Evolutionary conservation across 345 rosid genomes (phyloP).

Genomic region (Hirschfeldia incana): DNA sequence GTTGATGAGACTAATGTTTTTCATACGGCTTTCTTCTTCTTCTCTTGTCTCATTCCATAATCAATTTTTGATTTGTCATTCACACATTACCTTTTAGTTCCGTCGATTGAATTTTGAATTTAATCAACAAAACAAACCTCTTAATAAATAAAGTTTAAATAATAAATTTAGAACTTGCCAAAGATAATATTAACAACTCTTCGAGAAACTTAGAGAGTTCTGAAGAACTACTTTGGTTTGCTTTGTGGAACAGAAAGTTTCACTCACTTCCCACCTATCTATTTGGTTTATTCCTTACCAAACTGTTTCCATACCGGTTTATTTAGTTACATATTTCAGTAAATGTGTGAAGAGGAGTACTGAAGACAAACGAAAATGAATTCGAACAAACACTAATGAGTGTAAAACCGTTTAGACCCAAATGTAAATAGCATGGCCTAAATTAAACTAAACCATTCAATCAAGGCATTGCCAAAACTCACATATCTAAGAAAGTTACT

Average conservation of each 20-base stretch:
- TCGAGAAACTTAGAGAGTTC: slow-evolving; percentile 21
- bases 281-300: neutral
- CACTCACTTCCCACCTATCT: neutral
- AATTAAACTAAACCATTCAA: neutral
- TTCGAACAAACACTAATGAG: neutral
- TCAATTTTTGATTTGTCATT: slow-evolving; percentile 1
- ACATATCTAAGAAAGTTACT: neutral
- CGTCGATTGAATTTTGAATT: neutral
- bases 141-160: neutral
- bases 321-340: neutral
- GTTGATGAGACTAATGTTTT: slow-evolving; percentile 22
- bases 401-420: neutral
- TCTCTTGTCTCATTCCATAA: slow-evolving; percentile 32
- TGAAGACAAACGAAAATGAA: neutral
- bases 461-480: neutral
- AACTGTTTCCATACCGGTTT: neutral
- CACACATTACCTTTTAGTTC: slow-evolving; percentile 18
- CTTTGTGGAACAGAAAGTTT: slow-evolving; percentile 1
- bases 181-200: neutral
- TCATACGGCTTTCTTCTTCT: slow-evolving; percentile 11
- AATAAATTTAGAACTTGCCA: neutral
- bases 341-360: neutral
- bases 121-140: neutral
- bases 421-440: neutral
- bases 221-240: neutral